Percentiles rank a stretch among this genome's conserved stretches.
phyloP scores from a whole-genome alignment of 345 rosid species.

The Linum lewisii region DNA sequence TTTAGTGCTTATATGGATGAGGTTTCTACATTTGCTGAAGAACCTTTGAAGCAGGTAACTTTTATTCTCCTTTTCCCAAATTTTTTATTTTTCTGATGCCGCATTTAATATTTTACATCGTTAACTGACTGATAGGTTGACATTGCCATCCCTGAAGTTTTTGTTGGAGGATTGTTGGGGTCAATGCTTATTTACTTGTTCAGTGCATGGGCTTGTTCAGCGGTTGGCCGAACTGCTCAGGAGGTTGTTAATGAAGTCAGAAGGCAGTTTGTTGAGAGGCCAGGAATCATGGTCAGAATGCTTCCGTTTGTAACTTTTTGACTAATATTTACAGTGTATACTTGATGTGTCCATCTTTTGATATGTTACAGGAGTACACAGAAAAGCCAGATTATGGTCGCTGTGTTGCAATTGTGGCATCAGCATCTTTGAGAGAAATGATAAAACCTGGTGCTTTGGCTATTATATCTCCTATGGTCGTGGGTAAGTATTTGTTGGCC shows the following conservation, averaged over 20 bases:
- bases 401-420: constrained; percentile 95
- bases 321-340: neutral
- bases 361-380: constrained; percentile 54
- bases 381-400: constrained; percentile 99
- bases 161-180: constrained; percentile 89
- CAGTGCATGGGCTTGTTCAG: constrained; percentile 95
- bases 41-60: constrained; percentile 77
- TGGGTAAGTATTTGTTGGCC: constrained; percentile 38
- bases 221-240: constrained; percentile 98
- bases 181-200: constrained; percentile 93
- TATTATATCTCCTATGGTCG: constrained; percentile 67
- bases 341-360: constrained; percentile 1
- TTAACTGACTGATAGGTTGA: constrained; percentile 56
- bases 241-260: constrained; percentile 99
- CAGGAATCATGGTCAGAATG: constrained; percentile 86
- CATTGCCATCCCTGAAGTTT: constrained; percentile 94
- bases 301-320: neutral
- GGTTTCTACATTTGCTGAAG: constrained; percentile 72
- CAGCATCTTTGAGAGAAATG: constrained; percentile 96
- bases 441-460: constrained; percentile 97
- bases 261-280: constrained; percentile 96
- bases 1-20: constrained; percentile 99
- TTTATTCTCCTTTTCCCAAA: neutral
- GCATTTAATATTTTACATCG: neutral
- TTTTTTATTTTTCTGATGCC: constrained; percentile 7